These are phyloP conservation scores for Fusarium praegraminearum DNA, from an alignment of 2,329 filamentous ascomycete genomes.

Conservation along the genomic window DNA sequence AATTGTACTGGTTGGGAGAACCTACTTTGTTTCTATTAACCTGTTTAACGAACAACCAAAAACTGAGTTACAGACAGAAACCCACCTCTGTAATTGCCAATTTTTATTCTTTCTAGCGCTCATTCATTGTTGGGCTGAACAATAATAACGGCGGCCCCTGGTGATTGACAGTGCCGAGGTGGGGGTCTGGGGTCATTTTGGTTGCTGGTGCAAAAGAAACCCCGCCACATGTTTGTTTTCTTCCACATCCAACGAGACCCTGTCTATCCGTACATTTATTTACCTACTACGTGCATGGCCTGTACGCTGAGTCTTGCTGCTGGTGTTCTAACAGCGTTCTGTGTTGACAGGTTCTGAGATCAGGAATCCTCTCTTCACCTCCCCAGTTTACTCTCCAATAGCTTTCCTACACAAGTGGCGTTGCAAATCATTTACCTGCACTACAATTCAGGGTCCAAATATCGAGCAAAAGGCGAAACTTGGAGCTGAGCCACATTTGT, in stretches of 20 bases:
- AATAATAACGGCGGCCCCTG: slow-evolving; percentile 10
- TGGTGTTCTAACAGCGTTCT: slow-evolving; percentile 2
- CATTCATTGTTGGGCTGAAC: slow-evolving; percentile 8
- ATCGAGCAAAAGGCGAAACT: slow-evolving; percentile 10
- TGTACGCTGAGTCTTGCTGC: not conserved
- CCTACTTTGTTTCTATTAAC: not conserved
- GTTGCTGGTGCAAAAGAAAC: slow-evolving; percentile 39
- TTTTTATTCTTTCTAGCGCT: not conserved
- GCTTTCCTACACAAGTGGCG: not conserved
- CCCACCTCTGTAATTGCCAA: not conserved
- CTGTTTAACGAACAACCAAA: not conserved
- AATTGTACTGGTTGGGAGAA: not conserved
- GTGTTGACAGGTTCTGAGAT: not conserved
- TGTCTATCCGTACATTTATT: not conserved
- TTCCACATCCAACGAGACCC: slow-evolving; percentile 23
- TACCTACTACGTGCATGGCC: not conserved
- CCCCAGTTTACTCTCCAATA: not conserved
- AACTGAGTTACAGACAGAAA: not conserved
- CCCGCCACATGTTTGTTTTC: slow-evolving; percentile 46
- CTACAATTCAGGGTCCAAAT: slow-evolving; percentile 16
- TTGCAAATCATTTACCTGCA: not conserved
- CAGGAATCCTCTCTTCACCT: not conserved
- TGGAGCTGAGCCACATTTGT: slow-evolving; percentile 46
- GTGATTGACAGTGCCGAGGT: slow-evolving; percentile 9
- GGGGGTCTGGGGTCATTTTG: slow-evolving; percentile 36